Evolutionary conservation across 495 filamentous ascomycete species (phyloP).

Genomic region (Bacidia rubella): DNA sequence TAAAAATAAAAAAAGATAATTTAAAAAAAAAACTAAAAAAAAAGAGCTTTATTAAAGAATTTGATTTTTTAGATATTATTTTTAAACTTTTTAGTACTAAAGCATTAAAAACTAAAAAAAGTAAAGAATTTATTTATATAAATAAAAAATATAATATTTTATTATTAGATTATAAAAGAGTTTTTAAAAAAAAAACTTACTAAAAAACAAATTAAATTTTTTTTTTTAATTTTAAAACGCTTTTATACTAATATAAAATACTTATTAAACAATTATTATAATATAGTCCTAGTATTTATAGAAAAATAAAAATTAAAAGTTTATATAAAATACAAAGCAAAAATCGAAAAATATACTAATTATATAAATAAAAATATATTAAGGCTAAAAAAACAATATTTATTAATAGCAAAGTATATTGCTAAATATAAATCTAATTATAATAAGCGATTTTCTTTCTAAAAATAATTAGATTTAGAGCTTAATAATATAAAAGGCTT

Average conservation of each 20-base stretch:
- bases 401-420: too few relatives aligned
- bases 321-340: not conserved
- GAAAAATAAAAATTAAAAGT: too few relatives aligned
- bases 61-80: not conserved
- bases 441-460: too few relatives aligned
- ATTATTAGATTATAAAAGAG: not conserved
- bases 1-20: not conserved
- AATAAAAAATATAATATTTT: not conserved
- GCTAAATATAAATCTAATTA: too few relatives aligned
- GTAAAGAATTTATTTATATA: not conserved
- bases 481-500: too few relatives aligned
- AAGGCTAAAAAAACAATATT: not conserved
- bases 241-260: not conserved
- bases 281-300: not conserved
- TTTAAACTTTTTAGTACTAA: not conserved
- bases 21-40: too few relatives aligned
- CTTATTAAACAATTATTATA: not conserved
- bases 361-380: not conserved
- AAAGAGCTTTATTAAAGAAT: too few relatives aligned
- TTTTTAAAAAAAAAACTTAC: not conserved
- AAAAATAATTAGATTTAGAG: too few relatives aligned
- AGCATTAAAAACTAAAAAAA: not conserved
- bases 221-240: not conserved
- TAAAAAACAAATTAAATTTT: not conserved
- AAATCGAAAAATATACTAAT: not conserved